Evolutionary conservation across 495 filamentous ascomycete species (phyloP).

Genomic region (Penicillium mononematosum): DNA sequence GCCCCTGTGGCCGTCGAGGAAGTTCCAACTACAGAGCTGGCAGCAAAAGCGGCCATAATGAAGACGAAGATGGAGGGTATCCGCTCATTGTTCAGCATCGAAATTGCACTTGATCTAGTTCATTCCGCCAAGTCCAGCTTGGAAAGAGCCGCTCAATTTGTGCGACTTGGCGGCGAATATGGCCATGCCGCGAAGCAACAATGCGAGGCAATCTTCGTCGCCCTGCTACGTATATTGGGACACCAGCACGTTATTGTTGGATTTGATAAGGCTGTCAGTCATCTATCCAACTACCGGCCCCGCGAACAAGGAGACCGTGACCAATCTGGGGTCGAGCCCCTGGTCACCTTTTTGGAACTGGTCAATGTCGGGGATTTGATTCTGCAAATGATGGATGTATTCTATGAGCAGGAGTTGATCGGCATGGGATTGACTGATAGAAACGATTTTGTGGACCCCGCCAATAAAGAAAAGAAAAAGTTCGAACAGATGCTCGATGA

Average conservation of each 20-base stretch:
- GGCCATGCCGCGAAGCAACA: slow-evolving; percentile 85
- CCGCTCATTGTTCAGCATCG: slow-evolving; percentile 90
- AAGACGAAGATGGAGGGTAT: slow-evolving; percentile 91
- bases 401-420: slow-evolving; percentile 93
- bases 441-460: slow-evolving; percentile 91
- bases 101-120: slow-evolving; percentile 85
- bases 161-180: slow-evolving; percentile 71
- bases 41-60: slow-evolving; percentile 96
- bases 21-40: slow-evolving; percentile 84
- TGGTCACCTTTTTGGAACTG: slow-evolving; percentile 94
- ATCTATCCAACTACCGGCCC: slow-evolving; percentile 88
- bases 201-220: slow-evolving; percentile 86
- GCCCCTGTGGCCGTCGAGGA: slow-evolving; percentile 53
- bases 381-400: slow-evolving; percentile 98
- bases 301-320: slow-evolving; percentile 76
- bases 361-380: slow-evolving; percentile 99
- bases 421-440: slow-evolving; percentile 79
- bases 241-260: slow-evolving; percentile 84
- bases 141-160: slow-evolving; percentile 80
- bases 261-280: slow-evolving; percentile 87
- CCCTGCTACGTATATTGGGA: slow-evolving; percentile 78
- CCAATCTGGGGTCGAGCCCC: slow-evolving; percentile 72
- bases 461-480: slow-evolving; percentile 90
- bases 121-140: slow-evolving; percentile 88
- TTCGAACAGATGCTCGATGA: slow-evolving; percentile 99